These are phyloP conservation scores for Schizonepeta tenuifolia DNA, from an alignment of 257 asterid genomes.

Conservation along the genomic window DNA sequence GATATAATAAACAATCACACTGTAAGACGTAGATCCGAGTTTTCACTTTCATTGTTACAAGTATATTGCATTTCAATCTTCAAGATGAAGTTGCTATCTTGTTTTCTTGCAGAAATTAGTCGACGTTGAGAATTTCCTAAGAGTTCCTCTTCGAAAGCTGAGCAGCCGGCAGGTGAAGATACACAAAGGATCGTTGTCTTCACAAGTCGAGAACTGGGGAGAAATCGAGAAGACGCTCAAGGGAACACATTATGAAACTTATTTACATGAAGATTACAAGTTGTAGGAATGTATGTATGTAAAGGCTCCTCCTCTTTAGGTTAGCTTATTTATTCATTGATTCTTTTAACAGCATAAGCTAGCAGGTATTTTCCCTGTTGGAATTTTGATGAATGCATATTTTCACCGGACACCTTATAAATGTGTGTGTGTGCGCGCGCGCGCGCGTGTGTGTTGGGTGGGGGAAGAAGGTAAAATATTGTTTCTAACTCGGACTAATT, in stretches of 20 bases:
- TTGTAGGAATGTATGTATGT: slow-evolving; percentile 48
- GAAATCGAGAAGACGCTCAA: slow-evolving; percentile 69
- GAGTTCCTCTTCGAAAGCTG: slow-evolving; percentile 66
- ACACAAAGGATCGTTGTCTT: slow-evolving; percentile 74
- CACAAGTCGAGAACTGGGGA: slow-evolving; percentile 84
- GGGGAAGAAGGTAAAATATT: background rate
- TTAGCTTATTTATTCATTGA: slow-evolving; percentile 57
- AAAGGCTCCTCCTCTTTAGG: slow-evolving; percentile 25
- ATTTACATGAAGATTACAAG: slow-evolving; percentile 64
- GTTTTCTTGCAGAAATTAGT: slow-evolving; percentile 56
- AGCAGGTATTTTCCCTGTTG: slow-evolving; percentile 47
- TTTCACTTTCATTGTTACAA: background rate
- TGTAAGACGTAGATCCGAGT: slow-evolving; percentile 46
- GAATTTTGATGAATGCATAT: slow-evolving; percentile 54
- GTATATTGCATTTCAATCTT: background rate
- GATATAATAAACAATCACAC: slow-evolving; percentile 76
- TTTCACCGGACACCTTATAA: background rate
- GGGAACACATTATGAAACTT: slow-evolving; percentile 75
- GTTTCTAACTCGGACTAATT: background rate
- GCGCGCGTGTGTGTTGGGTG: no score
- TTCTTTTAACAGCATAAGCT: slow-evolving; percentile 52
- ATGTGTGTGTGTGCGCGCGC: background rate
- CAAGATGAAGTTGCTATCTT: slow-evolving; percentile 9
- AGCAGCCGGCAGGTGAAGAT: slow-evolving; percentile 90
- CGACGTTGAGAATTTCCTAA: slow-evolving; percentile 80